Base-by-base conservation (phyloP, 2,329 filamentous ascomycete genomes). In the Cladophialophora exuberans region DNA sequence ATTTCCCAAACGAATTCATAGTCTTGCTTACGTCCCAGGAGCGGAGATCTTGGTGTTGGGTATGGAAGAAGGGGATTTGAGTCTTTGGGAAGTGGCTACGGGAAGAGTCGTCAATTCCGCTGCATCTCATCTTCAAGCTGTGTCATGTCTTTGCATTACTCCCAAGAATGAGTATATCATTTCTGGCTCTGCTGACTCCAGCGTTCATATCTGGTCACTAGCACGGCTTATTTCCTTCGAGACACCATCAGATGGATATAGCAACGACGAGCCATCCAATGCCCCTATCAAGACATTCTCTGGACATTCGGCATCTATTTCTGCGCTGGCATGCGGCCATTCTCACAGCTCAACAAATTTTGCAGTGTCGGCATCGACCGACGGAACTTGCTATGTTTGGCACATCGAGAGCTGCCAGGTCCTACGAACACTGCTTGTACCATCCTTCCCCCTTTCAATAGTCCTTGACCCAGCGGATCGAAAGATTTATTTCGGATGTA, bases 331-430 rank as follows among this genome's bases (percentile, higher is more conserved):
- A 7, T 70, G 81, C 51, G 86, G 88, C 15, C 84, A 89, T 66
- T 87, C 87, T 67, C 77, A 80, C 56, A 86, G 84, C 68, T 83
- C 85, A 65, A 87, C 87, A 55, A 93, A 89, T 70, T 85, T 97
- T 57, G 92, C 88, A 56, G 81, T 97, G 17, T 95, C 93, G 2
- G 84, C 86, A 5, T 90, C 90, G 62, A 85, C 83, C 64, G 94
- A 97, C 74, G 92, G 89, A 72, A 94, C 90, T 6, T 90, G 90
- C 64, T 86, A 96, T 65, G 79, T 96, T 57, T 99, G 94, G 94
- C 92, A 97, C 73, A 95, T 95, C 69, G 84, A 86, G 59, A 89
- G 84, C 0, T 90, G 90, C 33, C 82, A 84, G 57, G 78, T 87
- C 9, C 76, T 97, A 54, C 84, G 92, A 38, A 97, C 91, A 3